Evolutionary conservation across 257 asterid genomes (phyloP).

Genomic region (Euphrasia confusa): DNA sequence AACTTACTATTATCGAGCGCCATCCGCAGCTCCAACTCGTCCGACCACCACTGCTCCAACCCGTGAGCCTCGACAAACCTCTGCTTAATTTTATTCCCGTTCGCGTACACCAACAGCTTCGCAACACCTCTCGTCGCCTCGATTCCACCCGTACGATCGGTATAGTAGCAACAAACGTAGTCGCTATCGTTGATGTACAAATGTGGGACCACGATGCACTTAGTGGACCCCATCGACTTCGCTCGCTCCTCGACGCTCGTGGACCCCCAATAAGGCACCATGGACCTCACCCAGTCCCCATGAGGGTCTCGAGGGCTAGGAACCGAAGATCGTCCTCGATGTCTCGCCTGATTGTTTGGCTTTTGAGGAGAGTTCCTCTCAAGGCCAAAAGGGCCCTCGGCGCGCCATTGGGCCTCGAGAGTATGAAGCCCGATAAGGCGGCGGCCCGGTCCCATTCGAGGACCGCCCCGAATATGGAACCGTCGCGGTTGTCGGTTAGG

Average conservation of each 20-base stretch:
- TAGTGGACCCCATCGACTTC: conserved; percentile 24
- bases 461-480: conserved; percentile 86
- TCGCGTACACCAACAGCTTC: conserved; percentile 67
- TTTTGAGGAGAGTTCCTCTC: conserved; percentile 77
- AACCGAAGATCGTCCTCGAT: conserved; percentile 86
- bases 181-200: conserved; percentile 84
- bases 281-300: conserved; percentile 55
- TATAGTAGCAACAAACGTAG: conserved; percentile 88
- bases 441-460: conserved; percentile 96
- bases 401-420: conserved; percentile 78
- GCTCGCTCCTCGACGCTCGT: too few relatives aligned
- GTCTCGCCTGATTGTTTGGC: conserved; percentile 81
- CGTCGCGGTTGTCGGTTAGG: conserved; percentile 80
- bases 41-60: conserved; percentile 99
- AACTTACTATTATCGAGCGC: conserved; percentile 72
- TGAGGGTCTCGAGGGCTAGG: conserved; percentile 84
- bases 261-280: neutral
- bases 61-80: conserved; percentile 97
- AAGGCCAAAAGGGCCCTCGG: conserved; percentile 80
- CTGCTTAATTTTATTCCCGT: conserved; percentile 63
- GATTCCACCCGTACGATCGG: conserved; percentile 40
- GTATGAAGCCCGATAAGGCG: conserved; percentile 69
- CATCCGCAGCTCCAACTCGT: conserved; percentile 74
- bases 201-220: conserved; percentile 62
- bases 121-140: conserved; percentile 17